A percentile compares a stretch with the other conserved stretches of the same genome.
Evolutionary conservation across 2,329 filamentous ascomycete species (phyloP).

Genomic region (Neofusicoccum sp.): DNA sequence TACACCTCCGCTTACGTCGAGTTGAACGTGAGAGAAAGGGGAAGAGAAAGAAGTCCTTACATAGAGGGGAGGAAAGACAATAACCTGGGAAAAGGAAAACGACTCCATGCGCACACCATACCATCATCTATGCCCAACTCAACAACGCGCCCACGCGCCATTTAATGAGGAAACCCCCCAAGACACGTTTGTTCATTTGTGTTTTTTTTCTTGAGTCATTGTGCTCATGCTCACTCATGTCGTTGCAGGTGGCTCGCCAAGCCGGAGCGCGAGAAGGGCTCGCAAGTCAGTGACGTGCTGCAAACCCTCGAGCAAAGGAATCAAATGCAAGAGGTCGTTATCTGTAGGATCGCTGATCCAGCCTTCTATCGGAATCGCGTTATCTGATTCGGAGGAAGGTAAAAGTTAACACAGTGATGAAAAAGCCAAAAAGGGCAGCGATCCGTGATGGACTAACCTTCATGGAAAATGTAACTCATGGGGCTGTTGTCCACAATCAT

Average conservation of each 20-base stretch:
- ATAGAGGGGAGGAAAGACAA: background rate
- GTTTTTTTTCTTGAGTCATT: background rate
- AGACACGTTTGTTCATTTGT: background rate
- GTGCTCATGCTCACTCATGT: conserved; percentile 29
- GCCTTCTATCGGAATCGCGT: conserved; percentile 97
- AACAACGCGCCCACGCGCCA: background rate
- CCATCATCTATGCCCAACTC: conserved; percentile 4
- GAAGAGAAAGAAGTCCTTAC: background rate
- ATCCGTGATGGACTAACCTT: conserved; percentile 61
- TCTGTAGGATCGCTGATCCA: conserved; percentile 99
- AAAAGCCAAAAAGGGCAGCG: background rate
- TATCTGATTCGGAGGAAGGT: conserved; percentile 61
- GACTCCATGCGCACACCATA: conserved; percentile 3
- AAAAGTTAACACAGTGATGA: background rate
- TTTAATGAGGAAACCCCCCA: background rate
- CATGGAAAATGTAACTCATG: conserved; percentile 96
- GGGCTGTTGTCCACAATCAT: conserved; percentile 99
- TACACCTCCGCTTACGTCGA: conserved; percentile 2
- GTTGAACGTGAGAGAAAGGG: background rate
- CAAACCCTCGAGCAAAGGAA: conserved; percentile 87
- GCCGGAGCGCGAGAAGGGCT: conserved; percentile 80
- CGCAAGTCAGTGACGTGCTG: conserved; percentile 97
- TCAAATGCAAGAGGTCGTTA: conserved; percentile 87
- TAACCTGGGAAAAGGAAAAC: background rate
- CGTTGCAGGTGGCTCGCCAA: conserved; percentile 61